These are phyloP conservation scores for Candida pseudofarinosa DNA, from an alignment of 805 yeast genomes.

Conservation along the genomic window DNA sequence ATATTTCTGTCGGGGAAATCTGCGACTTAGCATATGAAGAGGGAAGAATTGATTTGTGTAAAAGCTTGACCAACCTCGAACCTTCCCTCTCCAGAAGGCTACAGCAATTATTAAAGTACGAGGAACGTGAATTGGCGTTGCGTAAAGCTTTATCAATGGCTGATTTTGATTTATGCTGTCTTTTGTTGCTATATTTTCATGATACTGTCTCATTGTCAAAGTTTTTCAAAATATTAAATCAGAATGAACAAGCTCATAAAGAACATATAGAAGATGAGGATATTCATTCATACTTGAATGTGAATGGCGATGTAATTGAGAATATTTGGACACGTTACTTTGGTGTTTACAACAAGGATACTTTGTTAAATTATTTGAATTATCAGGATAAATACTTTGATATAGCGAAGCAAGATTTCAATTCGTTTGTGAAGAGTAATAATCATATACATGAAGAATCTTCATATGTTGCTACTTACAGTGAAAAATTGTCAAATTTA, in stretches of 20 bases:
- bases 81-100: slow-evolving; percentile 59
- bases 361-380: slow-evolving; percentile 25
- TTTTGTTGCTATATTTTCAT: slow-evolving; percentile 52
- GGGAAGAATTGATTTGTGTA: slow-evolving; percentile 70
- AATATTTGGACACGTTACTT: slow-evolving; percentile 33
- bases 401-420: slow-evolving; percentile 11
- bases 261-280: slow-evolving; percentile 11
- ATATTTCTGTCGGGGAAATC: slow-evolving; percentile 50
- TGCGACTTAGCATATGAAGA: slow-evolving; percentile 71
- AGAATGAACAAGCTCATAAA: slow-evolving; percentile 30
- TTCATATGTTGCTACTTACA: slow-evolving; percentile 20
- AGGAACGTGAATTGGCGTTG: slow-evolving; percentile 67
- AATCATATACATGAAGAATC: slow-evolving; percentile 9
- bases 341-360: slow-evolving; percentile 19
- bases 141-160: slow-evolving; percentile 60
- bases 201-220: slow-evolving; percentile 58
- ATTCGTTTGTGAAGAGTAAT: slow-evolving; percentile 11
- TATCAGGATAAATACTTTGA: slow-evolving; percentile 24
- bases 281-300: slow-evolving; percentile 16
- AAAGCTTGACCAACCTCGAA: slow-evolving; percentile 64
- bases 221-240: slow-evolving; percentile 63
- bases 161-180: slow-evolving; percentile 55
- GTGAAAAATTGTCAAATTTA: slow-evolving; percentile 18
- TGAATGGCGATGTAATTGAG: slow-evolving; percentile 36
- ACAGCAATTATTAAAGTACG: slow-evolving; percentile 58